phyloP scores from a whole-genome alignment of 1,284 basidiomycete species.

The Meira nashicola region DNA sequence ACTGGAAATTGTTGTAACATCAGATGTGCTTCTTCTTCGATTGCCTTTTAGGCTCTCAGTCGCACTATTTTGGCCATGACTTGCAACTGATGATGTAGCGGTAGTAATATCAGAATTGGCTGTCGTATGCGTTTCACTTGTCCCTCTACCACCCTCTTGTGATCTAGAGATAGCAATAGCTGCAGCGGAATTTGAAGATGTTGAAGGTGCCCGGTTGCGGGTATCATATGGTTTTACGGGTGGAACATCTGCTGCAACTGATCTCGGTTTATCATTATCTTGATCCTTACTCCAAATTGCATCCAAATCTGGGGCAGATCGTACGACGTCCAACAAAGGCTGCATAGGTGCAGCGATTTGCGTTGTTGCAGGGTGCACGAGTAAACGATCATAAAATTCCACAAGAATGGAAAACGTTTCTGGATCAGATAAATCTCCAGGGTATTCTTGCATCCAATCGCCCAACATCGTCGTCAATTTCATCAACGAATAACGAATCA shows the following conservation, averaged over 20 bases:
- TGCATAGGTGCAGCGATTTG: conserved; percentile 31
- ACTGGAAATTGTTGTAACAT: conserved; percentile 10
- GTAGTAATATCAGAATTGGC: not conserved
- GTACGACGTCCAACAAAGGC: conserved; percentile 26
- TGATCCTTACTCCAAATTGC: conserved; percentile 39
- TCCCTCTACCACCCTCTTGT: not conserved
- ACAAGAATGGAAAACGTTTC: conserved; percentile 31
- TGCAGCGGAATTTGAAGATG: not conserved
- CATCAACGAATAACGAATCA: conserved; percentile 42
- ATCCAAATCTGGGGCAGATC: conserved; percentile 30
- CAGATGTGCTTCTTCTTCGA: conserved; percentile 8
- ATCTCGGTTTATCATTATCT: conserved; percentile 28
- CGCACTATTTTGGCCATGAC: not conserved
- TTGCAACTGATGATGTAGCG: not conserved
- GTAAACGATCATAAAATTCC: conserved; percentile 27
- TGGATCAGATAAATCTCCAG: conserved; percentile 39
- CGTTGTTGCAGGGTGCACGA: conserved; percentile 28
- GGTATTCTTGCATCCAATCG: conserved; percentile 47
- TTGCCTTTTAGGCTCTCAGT: not conserved
- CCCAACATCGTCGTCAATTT: conserved; percentile 36
- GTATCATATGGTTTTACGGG: conserved; percentile 12
- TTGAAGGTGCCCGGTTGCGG: not conserved
- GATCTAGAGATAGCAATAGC: not conserved
- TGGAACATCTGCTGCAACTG: conserved; percentile 20
- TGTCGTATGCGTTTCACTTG: not conserved